phyloP scores from a whole-genome alignment of 2,329 filamentous ascomycete genomes.

The Phoma sp. region DNA sequence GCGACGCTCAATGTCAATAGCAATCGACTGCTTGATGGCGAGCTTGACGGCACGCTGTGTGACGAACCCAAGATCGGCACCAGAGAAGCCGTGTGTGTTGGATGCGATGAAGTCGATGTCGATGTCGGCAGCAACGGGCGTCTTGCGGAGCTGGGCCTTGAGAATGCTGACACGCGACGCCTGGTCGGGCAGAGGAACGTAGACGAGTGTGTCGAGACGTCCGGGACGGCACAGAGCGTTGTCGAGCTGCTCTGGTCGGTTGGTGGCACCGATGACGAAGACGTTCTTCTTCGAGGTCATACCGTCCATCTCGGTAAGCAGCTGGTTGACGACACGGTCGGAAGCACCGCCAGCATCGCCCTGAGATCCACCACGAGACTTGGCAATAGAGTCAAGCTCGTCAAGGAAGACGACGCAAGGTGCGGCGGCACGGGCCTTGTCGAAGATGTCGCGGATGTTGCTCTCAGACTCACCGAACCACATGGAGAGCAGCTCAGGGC shows the following conservation, averaged over 20 bases:
- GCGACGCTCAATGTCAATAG: slow-evolving; percentile 83
- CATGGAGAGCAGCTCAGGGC: slow-evolving; percentile 97
- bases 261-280: slow-evolving; percentile 98
- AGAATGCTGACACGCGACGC: slow-evolving; percentile 87
- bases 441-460: slow-evolving; percentile 99
- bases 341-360: slow-evolving; percentile 98
- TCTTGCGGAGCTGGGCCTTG: slow-evolving; percentile 97
- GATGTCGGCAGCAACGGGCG: slow-evolving; percentile 85
- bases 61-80: slow-evolving; percentile 99
- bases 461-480: slow-evolving; percentile 99
- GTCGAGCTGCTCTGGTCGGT: slow-evolving; percentile 97
- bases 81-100: slow-evolving; percentile 98
- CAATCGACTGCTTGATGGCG: slow-evolving; percentile 97
- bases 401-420: slow-evolving; percentile 99
- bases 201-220: slow-evolving; percentile 98
- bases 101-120: slow-evolving; percentile 90
- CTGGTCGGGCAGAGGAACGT: slow-evolving; percentile 95
- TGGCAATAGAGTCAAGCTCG: slow-evolving; percentile 98
- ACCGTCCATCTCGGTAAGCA: slow-evolving; percentile 98
- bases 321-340: slow-evolving; percentile 99
- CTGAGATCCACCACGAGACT: slow-evolving; percentile 95
- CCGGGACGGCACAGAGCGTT: slow-evolving; percentile 97
- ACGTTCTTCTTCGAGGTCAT: slow-evolving; percentile 99
- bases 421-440: slow-evolving; percentile 97
- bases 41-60: slow-evolving; percentile 99